Percentiles rank a stretch among this genome's conserved stretches.
These are phyloP conservation scores for Amanita fuliginea DNA, from an alignment of 768 basidiomycete species.

Conservation along the genomic window DNA sequence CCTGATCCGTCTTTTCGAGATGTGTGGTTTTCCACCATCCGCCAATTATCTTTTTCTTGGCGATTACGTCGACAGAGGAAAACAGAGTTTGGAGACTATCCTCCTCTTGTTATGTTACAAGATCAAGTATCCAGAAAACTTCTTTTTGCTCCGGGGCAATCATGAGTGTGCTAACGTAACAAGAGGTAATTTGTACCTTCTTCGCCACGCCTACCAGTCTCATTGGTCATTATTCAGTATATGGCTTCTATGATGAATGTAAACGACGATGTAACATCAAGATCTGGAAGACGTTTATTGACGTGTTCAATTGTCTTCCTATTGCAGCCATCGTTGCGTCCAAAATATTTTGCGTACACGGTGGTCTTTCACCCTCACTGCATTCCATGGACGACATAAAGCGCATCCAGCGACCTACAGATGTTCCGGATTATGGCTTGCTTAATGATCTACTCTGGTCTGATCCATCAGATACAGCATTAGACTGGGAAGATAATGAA, in stretches of 20 bases:
- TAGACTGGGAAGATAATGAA: slow-evolving; percentile 99
- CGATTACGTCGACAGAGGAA: slow-evolving; percentile 98
- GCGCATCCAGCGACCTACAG: slow-evolving; percentile 94
- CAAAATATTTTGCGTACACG: slow-evolving; percentile 99
- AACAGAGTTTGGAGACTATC: slow-evolving; percentile 97
- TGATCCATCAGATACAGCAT: slow-evolving; percentile 93
- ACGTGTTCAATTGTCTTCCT: slow-evolving; percentile 98
- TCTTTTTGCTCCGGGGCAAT: slow-evolving; percentile 94
- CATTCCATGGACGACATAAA: slow-evolving; percentile 98
- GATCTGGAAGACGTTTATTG: slow-evolving; percentile 99
- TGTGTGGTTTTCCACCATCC: slow-evolving; percentile 97
- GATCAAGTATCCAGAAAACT: slow-evolving; percentile 99
- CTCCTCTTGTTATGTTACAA: slow-evolving; percentile 96
- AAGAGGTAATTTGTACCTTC: slow-evolving; percentile 46
- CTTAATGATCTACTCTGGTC: slow-evolving; percentile 97
- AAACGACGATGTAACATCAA: slow-evolving; percentile 99
- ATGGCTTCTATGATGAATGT: slow-evolving; percentile 99
- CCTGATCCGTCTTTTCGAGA: slow-evolving; percentile 96
- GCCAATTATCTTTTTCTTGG: slow-evolving; percentile 98
- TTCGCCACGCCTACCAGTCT: slow-evolving; percentile 8
- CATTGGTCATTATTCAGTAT: slow-evolving; percentile 44
- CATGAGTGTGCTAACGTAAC: slow-evolving; percentile 99
- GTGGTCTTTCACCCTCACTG: slow-evolving; percentile 86
- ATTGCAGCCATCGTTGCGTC: slow-evolving; percentile 98
- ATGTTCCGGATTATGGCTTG: slow-evolving; percentile 96